A percentile compares a stretch with the other conserved stretches of the same genome.
phyloP scores from a whole-genome alignment of 1,284 basidiomycete genomes.

The Cutaneotrichosporon dermatis region DNA sequence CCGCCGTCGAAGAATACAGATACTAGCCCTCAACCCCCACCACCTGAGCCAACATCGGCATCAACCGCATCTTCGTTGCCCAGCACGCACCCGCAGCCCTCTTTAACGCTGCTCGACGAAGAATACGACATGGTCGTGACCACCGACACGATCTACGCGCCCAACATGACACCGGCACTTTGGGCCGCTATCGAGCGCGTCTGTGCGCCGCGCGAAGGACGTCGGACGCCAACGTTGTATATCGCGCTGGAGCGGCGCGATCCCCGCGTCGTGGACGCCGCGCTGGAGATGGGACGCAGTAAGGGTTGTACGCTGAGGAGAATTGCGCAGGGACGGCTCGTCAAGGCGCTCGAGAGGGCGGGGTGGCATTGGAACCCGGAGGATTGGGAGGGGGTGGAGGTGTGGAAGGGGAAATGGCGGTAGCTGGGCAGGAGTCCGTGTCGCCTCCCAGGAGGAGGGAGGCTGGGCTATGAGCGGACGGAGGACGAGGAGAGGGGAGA shows the following conservation, averaged over 20 bases:
- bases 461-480: too few relatives aligned
- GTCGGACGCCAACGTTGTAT: conserved; percentile 53
- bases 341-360: conserved; percentile 59
- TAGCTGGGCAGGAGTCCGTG: not conserved
- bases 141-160: conserved; percentile 76
- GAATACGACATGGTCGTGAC: conserved; percentile 71
- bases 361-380: conserved; percentile 45
- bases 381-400: conserved; percentile 46
- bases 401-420: conserved; percentile 36
- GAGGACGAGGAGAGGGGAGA: too few relatives aligned
- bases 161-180: conserved; percentile 63
- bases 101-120: not conserved
- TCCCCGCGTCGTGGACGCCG: conserved; percentile 58
- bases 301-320: conserved; percentile 58
- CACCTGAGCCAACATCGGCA: too few relatives aligned
- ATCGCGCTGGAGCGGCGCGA: conserved; percentile 75
- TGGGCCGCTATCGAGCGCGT: conserved; percentile 56
- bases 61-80: too few relatives aligned
- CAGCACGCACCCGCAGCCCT: not conserved
- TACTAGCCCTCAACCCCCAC: too few relatives aligned
- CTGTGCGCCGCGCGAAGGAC: not conserved
- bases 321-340: conserved; percentile 60
- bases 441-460: too few relatives aligned
- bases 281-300: conserved; percentile 55
- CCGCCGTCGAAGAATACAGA: too few relatives aligned